These are phyloP conservation scores for Akanthomyces uredinophilus DNA, from an alignment of 2,329 filamentous ascomycete genomes.

Conservation along the genomic window DNA sequence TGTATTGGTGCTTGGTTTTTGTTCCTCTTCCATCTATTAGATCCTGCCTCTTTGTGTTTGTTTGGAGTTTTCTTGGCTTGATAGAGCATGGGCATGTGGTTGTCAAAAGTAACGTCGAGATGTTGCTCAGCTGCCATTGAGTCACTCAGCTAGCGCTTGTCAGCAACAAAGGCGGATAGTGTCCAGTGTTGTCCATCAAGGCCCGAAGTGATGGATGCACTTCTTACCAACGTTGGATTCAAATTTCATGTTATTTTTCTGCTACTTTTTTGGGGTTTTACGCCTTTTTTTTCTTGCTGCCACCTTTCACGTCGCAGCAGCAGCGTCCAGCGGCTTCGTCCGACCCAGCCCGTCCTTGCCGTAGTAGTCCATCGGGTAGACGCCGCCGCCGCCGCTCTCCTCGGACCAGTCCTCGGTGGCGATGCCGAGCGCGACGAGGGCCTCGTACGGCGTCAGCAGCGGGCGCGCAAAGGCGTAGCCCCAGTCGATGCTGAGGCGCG, in stretches of 20 bases:
- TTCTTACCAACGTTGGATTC: not conserved
- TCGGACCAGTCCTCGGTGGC: slow-evolving; percentile 66
- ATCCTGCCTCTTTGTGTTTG: not conserved
- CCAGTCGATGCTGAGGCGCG: slow-evolving; percentile 97
- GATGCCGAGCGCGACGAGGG: slow-evolving; percentile 79
- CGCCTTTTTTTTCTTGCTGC: not conserved
- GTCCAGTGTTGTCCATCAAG: not conserved
- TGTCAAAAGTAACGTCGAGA: not conserved
- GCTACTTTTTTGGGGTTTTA: slow-evolving; percentile 4
- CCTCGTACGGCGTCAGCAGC: slow-evolving; percentile 89
- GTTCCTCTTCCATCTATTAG: no score
- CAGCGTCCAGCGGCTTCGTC: slow-evolving; percentile 49
- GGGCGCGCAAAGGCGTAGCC: slow-evolving; percentile 91
- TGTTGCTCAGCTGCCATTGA: not conserved
- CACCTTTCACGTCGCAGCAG: slow-evolving; percentile 17
- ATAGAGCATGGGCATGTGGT: no score
- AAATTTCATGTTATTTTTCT: not conserved
- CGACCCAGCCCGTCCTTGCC: slow-evolving; percentile 84
- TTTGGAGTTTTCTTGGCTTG: not conserved
- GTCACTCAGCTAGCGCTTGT: not conserved
- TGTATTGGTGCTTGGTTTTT: not conserved
- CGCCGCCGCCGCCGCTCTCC: slow-evolving; percentile 50
- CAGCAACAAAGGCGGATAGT: not conserved
- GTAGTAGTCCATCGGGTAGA: slow-evolving; percentile 99
- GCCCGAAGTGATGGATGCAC: not conserved